phyloP scores from a whole-genome alignment of 2,329 filamentous ascomycete species.

The Microsporum audouinii region DNA sequence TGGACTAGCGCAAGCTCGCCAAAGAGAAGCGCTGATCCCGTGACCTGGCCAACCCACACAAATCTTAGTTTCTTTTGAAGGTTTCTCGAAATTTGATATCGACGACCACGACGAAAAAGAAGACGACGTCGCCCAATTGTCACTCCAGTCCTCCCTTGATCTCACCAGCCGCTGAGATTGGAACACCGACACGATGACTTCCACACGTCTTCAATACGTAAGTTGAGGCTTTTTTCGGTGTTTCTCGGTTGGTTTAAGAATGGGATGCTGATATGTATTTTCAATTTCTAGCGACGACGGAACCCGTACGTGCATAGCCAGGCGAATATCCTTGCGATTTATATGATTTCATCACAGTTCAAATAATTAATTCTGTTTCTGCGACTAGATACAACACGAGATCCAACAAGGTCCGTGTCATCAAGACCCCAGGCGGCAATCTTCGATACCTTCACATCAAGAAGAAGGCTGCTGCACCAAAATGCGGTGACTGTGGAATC shows the following conservation, averaged over 20 bases:
- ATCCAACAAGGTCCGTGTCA: conserved; percentile 90
- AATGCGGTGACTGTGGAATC: conserved; percentile 97
- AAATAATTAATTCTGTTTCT: conserved; percentile 6
- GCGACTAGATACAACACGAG: conserved; percentile 81
- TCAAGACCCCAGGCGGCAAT: conserved; percentile 94
- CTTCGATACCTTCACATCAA: conserved; percentile 97
- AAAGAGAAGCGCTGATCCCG: conserved; percentile 13
- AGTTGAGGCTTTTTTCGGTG: conserved; percentile 15
- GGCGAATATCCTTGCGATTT: conserved; percentile 6
- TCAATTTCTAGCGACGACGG: conserved; percentile 53
- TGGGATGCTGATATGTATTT: conserved; percentile 13
- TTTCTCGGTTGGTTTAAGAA: background rate
- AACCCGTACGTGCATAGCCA: conserved; percentile 55
- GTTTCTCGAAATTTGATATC: conserved; percentile 25
- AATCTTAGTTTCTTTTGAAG: conserved; percentile 21
- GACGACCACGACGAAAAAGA: conserved; percentile 28
- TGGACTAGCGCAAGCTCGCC: conserved; percentile 27
- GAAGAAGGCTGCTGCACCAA: conserved; percentile 96
- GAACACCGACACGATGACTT: conserved; percentile 41
- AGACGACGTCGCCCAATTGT: conserved; percentile 29
- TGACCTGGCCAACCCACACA: conserved; percentile 32
- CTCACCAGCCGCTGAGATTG: conserved; percentile 30
- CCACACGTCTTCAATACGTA: conserved; percentile 43
- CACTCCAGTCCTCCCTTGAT: conserved; percentile 24
- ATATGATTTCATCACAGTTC: background rate